Conservation (phyloP, 176 grass and related monocot genomes). For the Aegilops tauschii region DNA sequence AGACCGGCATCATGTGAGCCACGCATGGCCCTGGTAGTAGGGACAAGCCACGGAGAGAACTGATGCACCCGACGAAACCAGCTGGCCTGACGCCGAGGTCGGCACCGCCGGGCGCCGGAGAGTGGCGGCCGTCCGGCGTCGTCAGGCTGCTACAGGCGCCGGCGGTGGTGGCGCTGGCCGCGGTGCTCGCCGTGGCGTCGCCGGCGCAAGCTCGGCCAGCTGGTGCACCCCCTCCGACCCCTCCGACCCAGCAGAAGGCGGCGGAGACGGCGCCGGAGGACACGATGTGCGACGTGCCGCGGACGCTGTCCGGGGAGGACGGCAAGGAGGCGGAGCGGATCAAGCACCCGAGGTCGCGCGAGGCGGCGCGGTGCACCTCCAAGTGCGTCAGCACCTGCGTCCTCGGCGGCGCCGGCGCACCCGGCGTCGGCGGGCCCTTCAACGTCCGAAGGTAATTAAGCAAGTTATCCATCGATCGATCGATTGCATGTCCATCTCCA, state of each 20-base stretch:
- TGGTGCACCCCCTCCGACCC: neutral
- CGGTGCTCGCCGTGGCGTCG: constrained; percentile 10
- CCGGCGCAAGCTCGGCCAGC: neutral
- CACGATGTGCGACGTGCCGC: constrained; percentile 51
- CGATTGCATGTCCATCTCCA: neutral
- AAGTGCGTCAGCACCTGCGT: constrained; percentile 83
- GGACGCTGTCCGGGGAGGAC: constrained; percentile 37
- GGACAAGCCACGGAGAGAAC: neutral
- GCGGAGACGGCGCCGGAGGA: neutral
- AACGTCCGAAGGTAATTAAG: constrained; percentile 47
- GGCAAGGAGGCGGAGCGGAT: constrained; percentile 30
- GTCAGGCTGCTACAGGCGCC: constrained; percentile 41
- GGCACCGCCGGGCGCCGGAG: neutral
- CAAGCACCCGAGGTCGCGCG: constrained; percentile 49
- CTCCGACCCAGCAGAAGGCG: neutral
- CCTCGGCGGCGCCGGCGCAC: constrained; percentile 65
- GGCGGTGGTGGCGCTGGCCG: constrained; percentile 36
- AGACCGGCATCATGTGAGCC: neutral
- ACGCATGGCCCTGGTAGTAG: neutral
- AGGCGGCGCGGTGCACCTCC: constrained; percentile 50
- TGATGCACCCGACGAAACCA: constrained; percentile 13
- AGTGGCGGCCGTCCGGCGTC: neutral
- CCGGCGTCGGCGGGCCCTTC: constrained; percentile 64
- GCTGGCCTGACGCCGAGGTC: neutral
- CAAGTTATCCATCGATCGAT: neutral